Percentiles rank a stretch among this genome's conserved stretches.
Conservation (phyloP, 371 early-diverging fungal genomes). For the Mortierella sp. region DNA sequence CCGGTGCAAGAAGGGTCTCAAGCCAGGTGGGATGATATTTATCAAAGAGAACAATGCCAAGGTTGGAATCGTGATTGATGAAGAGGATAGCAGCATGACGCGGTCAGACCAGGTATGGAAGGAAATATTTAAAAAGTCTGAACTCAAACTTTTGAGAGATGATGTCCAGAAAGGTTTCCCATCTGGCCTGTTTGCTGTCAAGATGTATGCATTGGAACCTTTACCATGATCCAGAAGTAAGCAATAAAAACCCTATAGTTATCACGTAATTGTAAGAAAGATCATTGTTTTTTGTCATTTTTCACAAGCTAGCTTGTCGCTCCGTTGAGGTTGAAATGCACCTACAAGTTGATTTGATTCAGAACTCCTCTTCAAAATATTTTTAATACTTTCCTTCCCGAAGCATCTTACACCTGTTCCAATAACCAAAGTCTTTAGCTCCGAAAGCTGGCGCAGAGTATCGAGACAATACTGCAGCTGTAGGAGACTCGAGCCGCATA, state of each 20-base stretch:
- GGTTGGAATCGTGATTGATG: constrained; percentile 77
- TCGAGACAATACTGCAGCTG: background rate
- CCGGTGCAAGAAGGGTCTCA: constrained; percentile 82
- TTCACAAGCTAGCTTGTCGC: no score
- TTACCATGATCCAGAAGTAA: constrained; percentile 1
- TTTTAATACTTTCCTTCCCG: background rate
- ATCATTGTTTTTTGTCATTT: no score
- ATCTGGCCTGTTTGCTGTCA: constrained; percentile 83
- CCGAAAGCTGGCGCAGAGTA: background rate
- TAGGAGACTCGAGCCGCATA: background rate
- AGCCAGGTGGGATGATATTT: constrained; percentile 82
- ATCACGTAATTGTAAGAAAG: no score
- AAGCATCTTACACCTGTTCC: background rate
- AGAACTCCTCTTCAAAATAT: no score
- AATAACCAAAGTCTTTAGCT: background rate
- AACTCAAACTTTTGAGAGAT: constrained; percentile 78
- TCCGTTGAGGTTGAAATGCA: no score
- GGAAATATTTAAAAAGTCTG: constrained; percentile 77
- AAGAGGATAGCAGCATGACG: constrained; percentile 91
- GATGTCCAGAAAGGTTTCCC: constrained; percentile 86
- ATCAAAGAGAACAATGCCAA: constrained; percentile 92
- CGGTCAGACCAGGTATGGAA: constrained; percentile 77
- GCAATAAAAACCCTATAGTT: background rate
- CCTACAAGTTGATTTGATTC: no score
- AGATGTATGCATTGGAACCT: constrained; percentile 78